Base-by-base conservation (phyloP, 306 rosid species). In the Betula pendula region DNA sequence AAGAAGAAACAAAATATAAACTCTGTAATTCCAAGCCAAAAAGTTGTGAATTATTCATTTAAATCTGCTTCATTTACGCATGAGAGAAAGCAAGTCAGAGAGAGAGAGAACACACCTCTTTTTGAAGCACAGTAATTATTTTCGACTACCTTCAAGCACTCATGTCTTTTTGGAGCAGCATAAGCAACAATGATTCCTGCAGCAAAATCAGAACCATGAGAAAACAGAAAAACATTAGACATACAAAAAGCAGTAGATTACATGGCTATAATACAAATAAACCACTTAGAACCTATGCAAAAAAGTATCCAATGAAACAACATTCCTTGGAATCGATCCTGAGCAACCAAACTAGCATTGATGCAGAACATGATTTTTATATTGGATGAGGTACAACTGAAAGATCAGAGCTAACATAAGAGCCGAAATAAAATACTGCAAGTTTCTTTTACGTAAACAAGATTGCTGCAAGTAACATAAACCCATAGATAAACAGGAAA, bases 41-140 rank as follows among this genome's bases (percentile, higher is more conserved):
- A 29, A 60, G n/a, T 33, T 29, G 20, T 29, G 15, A 19, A 29
- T 24, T 60, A 29, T 60, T 60, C 4, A 29, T 27, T 7, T 60
- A 29, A 27, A 29, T 60, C 9, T 2, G 68, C 68, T 2, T 51
- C 78, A 65, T 29, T 72, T 19, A 45, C 27, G 8, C 12, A n/a
- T n/a, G 22, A 65, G 16, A 17, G 38, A 31, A 35, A 25, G 38
- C 27, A 17, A 20, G 73, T 20, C 10, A 45, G 43, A 22, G 35
- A 63, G 52, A 60, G 74, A 87, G 79, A 69, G 13, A 73, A 8
- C 65, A 35, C 82, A 95, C 99, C 98, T 81, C 99, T 81, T 85
- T 85, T 92, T 49, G 99, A 95, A 53, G 99, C 94, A 88, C 97
- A 95, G 48, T 85, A 95, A 72, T 85, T 89, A 86, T 95, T 95